These are phyloP conservation scores for Suillus subalutaceus DNA, from an alignment of 768 basidiomycete genomes.

Conservation along the genomic window DNA sequence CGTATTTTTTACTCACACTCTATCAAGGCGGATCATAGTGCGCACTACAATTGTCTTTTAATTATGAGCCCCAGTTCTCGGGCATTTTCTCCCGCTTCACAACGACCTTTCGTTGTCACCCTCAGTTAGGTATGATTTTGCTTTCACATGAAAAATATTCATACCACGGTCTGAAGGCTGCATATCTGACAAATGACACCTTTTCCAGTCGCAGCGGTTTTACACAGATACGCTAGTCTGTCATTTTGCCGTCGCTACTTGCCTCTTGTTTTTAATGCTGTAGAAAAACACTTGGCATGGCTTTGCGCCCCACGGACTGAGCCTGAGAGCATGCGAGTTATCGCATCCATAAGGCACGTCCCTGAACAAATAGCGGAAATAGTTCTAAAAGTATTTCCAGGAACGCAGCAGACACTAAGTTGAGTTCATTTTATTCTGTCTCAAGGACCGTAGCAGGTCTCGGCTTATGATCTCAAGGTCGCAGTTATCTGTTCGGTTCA, in stretches of 20 bases:
- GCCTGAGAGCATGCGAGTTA: background rate
- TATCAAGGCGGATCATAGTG: background rate
- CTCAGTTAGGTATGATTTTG: constrained; percentile 2
- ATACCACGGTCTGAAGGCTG: background rate
- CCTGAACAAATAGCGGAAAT: background rate
- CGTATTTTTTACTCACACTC: background rate
- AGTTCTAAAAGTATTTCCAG: background rate
- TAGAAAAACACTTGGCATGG: background rate
- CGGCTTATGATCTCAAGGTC: background rate
- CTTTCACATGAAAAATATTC: background rate
- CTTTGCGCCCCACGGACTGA: background rate
- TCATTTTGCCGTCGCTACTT: background rate
- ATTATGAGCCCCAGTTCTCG: background rate
- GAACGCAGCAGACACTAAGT: background rate
- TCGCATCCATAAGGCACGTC: background rate
- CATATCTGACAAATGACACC: background rate
- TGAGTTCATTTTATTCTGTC: background rate
- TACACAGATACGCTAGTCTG: background rate
- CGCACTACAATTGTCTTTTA: background rate
- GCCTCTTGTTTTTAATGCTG: background rate
- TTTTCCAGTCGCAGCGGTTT: background rate
- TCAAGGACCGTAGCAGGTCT: background rate
- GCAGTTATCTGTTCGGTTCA: background rate
- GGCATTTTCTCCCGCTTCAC: constrained; percentile 2
- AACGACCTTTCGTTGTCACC: constrained; percentile 5